phyloP scores from a whole-genome alignment of 164 flowering plant species.

The Cinnamomum chago region DNA sequence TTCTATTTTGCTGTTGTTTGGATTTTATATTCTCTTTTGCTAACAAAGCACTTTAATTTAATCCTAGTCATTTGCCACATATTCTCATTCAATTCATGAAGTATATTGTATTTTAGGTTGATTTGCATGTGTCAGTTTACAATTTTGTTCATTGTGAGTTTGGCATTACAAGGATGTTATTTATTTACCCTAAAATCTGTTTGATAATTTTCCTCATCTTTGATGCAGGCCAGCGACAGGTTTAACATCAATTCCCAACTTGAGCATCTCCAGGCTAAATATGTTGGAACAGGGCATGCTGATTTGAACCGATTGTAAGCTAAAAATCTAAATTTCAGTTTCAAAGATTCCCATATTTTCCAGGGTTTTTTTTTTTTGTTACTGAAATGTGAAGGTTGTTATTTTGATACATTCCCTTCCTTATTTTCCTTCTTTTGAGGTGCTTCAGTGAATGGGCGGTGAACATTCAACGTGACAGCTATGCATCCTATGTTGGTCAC shows the following conservation, averaged over 20 bases:
- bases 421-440: constrained; percentile 2
- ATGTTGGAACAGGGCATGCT: constrained; percentile 94
- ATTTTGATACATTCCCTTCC: neutral
- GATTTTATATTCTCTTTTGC: neutral
- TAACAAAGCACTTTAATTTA: neutral
- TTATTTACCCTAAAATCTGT: neutral
- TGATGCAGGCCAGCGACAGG: constrained; percentile 85
- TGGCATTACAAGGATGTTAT: neutral
- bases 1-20: no score
- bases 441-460: constrained; percentile 88
- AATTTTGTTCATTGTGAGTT: neutral
- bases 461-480: constrained; percentile 92
- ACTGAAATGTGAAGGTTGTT: neutral
- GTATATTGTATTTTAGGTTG: neutral
- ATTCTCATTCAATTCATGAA: neutral
- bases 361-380: neutral
- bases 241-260: constrained; percentile 95
- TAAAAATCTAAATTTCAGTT: neutral
- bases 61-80: neutral
- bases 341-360: neutral
- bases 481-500: constrained; percentile 87
- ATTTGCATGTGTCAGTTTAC: neutral
- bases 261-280: constrained; percentile 94
- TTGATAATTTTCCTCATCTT: neutral
- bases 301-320: constrained; percentile 84